A percentile compares a stretch with the other conserved stretches of the same genome.
These are phyloP conservation scores for Boletales sp. DNA, from an alignment of 768 basidiomycete species.

Conservation along the genomic window DNA sequence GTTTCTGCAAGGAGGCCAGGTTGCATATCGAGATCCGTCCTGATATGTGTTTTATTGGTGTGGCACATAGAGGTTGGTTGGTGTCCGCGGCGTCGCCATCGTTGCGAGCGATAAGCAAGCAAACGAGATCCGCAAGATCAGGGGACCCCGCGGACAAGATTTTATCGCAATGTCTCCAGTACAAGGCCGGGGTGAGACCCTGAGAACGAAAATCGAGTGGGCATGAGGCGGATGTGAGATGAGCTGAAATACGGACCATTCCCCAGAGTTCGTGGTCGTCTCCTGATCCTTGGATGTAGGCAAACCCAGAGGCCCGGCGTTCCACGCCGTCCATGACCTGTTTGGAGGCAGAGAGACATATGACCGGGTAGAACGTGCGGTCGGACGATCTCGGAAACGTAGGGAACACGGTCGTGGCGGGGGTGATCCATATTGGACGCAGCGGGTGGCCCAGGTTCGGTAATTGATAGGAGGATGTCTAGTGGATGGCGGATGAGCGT, in stretches of 20 bases:
- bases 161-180: slow-evolving; percentile 55
- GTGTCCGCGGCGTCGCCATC: not conserved
- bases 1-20: slow-evolving; percentile 24
- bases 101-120: slow-evolving; percentile 3
- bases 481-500: not conserved
- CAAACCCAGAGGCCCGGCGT: slow-evolving; percentile 63
- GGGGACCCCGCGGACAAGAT: slow-evolving; percentile 48
- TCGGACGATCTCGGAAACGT: slow-evolving; percentile 21
- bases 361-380: slow-evolving; percentile 56
- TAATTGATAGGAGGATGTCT: slow-evolving; percentile 73
- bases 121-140: slow-evolving; percentile 41
- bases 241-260: slow-evolving; percentile 43
- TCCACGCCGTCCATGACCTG: slow-evolving; percentile 59
- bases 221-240: not conserved
- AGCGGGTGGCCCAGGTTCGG: slow-evolving; percentile 62
- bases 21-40: slow-evolving; percentile 43
- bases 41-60: slow-evolving; percentile 25
- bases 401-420: slow-evolving; percentile 55
- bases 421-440: slow-evolving; percentile 86
- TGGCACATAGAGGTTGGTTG: not conserved
- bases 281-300: slow-evolving; percentile 91
- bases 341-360: slow-evolving; percentile 86
- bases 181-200: slow-evolving; percentile 73
- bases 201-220: slow-evolving; percentile 24
- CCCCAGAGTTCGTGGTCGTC: slow-evolving; percentile 95